phyloP scores from a whole-genome alignment of 116 monocot genomes.

The Papilionanthe hybrid region DNA sequence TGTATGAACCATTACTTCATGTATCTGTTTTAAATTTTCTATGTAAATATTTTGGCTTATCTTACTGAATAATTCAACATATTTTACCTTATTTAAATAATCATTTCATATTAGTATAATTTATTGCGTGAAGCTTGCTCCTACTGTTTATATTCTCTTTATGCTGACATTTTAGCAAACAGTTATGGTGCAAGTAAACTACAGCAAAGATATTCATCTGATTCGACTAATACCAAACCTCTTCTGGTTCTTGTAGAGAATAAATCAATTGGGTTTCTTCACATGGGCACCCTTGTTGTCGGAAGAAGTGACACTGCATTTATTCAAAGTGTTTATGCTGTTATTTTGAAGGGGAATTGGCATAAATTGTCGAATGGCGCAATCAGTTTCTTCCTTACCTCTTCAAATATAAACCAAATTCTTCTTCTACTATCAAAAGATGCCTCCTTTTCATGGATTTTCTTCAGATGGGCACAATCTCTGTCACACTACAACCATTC shows the following conservation, averaged over 20 bases:
- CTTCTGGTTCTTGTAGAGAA: neutral
- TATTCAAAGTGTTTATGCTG: slow-evolving; percentile 49
- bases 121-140: neutral
- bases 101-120: too few relatives aligned
- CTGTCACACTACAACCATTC: slow-evolving; percentile 58
- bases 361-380: slow-evolving; percentile 14
- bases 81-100: too few relatives aligned
- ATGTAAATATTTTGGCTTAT: too few relatives aligned
- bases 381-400: slow-evolving; percentile 27
- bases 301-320: slow-evolving; percentile 18
- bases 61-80: too few relatives aligned
- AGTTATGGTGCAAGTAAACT: neutral
- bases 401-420: slow-evolving; percentile 36
- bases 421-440: slow-evolving; percentile 37
- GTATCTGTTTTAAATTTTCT: too few relatives aligned
- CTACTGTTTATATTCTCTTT: neutral
- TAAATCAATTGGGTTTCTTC: neutral
- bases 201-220: neutral
- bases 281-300: slow-evolving; percentile 21
- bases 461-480: slow-evolving; percentile 66
- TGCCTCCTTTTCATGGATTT: slow-evolving; percentile 37
- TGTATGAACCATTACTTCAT: too few relatives aligned
- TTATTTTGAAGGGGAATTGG: slow-evolving; percentile 56
- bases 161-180: neutral
- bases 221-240: neutral